phyloP scores from a whole-genome alignment of 495 filamentous ascomycete species.

The Xylaria curta region DNA sequence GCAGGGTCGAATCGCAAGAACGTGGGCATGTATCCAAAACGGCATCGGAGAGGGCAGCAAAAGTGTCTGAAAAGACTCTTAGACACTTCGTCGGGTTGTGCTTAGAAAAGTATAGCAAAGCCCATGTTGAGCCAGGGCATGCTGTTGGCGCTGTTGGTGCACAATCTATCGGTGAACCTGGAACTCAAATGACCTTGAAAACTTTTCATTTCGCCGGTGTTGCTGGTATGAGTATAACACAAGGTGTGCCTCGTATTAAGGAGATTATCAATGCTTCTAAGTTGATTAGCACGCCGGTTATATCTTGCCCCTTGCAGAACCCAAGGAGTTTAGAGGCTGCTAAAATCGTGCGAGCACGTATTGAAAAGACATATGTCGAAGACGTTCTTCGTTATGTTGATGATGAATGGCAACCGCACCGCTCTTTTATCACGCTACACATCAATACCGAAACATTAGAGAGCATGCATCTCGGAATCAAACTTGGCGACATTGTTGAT shows the following conservation, averaged over 20 bases:
- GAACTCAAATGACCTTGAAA: constrained; percentile 99
- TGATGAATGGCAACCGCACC: constrained; percentile 79
- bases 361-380: constrained; percentile 84
- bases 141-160: constrained; percentile 98
- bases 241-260: constrained; percentile 99
- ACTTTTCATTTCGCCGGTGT: constrained; percentile 99
- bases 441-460: constrained; percentile 79
- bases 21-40: constrained; percentile 37
- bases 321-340: constrained; percentile 74
- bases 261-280: constrained; percentile 99
- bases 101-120: constrained; percentile 85
- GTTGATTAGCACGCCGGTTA: constrained; percentile 91
- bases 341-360: constrained; percentile 84
- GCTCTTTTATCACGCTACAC: constrained; percentile 73
- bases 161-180: constrained; percentile 97
- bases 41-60: constrained; percentile 72
- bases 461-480: constrained; percentile 79
- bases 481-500: constrained; percentile 67
- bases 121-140: constrained; percentile 90
- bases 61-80: constrained; percentile 77
- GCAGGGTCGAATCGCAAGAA: constrained; percentile 48
- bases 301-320: constrained; percentile 79
- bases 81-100: constrained; percentile 79
- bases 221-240: constrained; percentile 97
- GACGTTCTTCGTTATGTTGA: constrained; percentile 79